Conservation (phyloP, 225 moss, liverwort and hornwort genomes). For the Physcomitrellopsis africana region DNA sequence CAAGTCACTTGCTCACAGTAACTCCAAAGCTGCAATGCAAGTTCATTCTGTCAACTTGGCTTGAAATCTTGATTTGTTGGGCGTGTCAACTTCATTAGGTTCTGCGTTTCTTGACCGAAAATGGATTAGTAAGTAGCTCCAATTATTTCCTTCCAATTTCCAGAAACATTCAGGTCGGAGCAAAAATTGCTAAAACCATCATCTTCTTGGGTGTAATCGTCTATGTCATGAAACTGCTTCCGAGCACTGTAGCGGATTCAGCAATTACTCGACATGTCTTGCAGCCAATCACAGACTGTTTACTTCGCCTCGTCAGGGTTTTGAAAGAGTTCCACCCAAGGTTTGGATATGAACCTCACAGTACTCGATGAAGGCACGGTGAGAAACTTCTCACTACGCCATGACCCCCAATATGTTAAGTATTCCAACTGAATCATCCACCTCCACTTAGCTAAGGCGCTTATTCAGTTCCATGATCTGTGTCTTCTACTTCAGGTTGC, state of each 20-base stretch:
- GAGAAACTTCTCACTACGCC: background rate
- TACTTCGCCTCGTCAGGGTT: background rate
- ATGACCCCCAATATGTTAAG: background rate
- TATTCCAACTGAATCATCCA: background rate
- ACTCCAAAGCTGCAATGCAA: background rate
- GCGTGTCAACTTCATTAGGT: background rate
- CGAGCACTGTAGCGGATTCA: slow-evolving; percentile 3
- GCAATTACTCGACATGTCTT: background rate
- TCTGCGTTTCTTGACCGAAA: background rate
- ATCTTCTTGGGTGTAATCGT: background rate
- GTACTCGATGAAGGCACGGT: background rate
- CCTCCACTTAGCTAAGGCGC: background rate
- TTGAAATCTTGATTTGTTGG: background rate
- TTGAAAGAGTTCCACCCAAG: background rate
- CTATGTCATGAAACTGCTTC: background rate
- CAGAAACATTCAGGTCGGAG: background rate
- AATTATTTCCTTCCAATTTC: background rate
- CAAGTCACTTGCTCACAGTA: background rate
- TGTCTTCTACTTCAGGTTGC: slow-evolving; percentile 37
- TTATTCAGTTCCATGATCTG: background rate
- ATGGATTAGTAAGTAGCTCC: background rate
- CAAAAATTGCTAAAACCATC: background rate
- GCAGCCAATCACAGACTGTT: background rate
- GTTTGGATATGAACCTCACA: background rate
- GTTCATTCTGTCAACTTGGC: background rate